Base-by-base conservation (phyloP, 129 eudicot genomes). In the Lonicera japonica region DNA sequence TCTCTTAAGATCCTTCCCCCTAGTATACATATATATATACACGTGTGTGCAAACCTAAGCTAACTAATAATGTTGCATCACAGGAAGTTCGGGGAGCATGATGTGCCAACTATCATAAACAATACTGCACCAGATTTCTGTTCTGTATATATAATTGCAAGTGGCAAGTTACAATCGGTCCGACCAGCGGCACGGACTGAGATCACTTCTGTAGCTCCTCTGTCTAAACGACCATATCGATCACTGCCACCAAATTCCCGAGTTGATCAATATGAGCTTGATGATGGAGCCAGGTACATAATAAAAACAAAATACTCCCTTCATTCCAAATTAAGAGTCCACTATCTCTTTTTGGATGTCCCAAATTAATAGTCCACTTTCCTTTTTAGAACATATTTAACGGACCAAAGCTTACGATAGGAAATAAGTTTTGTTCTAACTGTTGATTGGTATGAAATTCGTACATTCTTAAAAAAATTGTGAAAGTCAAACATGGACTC, bases 71-170 rank as follows among this genome's bases (percentile, higher is more conserved):
- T 39, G 47, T 17, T 24, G 7, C 8, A 17, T 43, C 64, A 58
- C 74, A 78, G 84, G 70, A 63, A 69, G 41, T 76, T 71, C 48
- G 58, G 74, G 72, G 66, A 50, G 24, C 45, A 25, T 19, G 90
- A 84, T 74, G 71, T 80, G 52, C 78, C 83, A 45, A 68, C 74
- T 23, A 4, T 40, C 21, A 34, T 78, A 19, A 58, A 58, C 50
- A 79, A 76, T 63, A 39, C 66, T 25, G 86, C 77, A 19, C 95
- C 88, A 0, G 86, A 76, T n/a, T 86, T 82, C 64, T 86, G 95
- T 60, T 75, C 86, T 0, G 95, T 86, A 23, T 80, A 75, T 38
- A 75, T 86, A 22, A 60, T 86, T 73, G 59, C 72, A 34, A 79
- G 67, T 45, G 77, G 77, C 24, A 82, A 64, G 69, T 24, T 76